Base-by-base conservation (phyloP, 2,329 filamentous ascomycete species). In the Kalmusia sp. region DNA sequence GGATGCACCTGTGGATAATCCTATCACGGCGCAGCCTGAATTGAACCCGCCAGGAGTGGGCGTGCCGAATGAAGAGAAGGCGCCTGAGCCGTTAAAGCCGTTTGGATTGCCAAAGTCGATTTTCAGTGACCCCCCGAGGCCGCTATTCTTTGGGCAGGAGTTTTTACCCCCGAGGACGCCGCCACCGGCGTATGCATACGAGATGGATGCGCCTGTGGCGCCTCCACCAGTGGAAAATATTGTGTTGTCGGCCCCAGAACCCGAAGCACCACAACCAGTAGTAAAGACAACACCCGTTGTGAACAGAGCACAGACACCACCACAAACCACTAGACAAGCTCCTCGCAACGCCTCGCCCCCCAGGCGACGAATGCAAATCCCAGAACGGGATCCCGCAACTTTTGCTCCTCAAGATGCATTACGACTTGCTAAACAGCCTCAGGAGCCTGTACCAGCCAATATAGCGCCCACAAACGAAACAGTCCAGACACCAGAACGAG, bases 1-100 rank as follows among this genome's bases (percentile, higher is more conserved):
- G 34, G 62, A 70, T 40, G 61, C 61, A 14, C 69, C 68, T 9
- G 49, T 63, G 31, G 69, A 72, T 41, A 55, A 61, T 4, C 64
- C 64, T 6, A 45, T 68, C 14, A 61, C 55, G 7, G 40, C 41
- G 6, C 59, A 65, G 39, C 43, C 58, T 11, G 38, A 62, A n/a
- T 47, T 63, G 22, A 50, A 52, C 5, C 59, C 54, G 2, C 64
- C 65, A 7, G 65, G 65, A 3, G 58, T 63, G 1, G 14, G 41
- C 38, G 8, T 44, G 7, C 14, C 39, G 14, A 47, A 44, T 34
- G 44, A 28, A 37, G 38, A 48, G 34, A 31, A 41, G 14, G 31
- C 24, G 8, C 19, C 40, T 5, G 15, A 30, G n/a, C 45, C 51
- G 9, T 30, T 37, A 11, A 52, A 47, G 51, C 60, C 61, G 14